Evolutionary conservation across 1,284 basidiomycete genomes (phyloP).

Genomic region (Rhodofomes roseus): DNA sequence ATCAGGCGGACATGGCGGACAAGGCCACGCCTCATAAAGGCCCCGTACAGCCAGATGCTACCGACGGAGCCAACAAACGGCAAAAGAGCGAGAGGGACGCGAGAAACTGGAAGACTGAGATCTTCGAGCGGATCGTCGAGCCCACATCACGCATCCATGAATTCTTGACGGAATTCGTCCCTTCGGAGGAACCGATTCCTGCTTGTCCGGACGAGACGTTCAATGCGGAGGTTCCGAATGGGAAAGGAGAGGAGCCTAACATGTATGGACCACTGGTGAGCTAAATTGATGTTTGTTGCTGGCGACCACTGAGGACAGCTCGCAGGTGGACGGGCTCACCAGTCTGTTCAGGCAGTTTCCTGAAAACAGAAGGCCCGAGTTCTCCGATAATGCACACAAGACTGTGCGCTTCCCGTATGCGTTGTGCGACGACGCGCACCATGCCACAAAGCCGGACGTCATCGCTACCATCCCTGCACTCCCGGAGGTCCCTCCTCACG

Average conservation of each 20-base stretch:
- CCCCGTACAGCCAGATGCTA: background rate
- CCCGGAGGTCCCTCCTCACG: background rate
- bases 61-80: background rate
- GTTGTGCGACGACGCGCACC: background rate
- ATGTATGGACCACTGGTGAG: background rate
- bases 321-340: background rate
- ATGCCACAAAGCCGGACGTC: background rate
- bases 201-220: background rate
- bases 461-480: background rate
- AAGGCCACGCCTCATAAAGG: background rate
- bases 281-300: background rate
- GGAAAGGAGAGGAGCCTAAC: background rate
- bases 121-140: background rate
- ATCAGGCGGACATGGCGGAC: background rate
- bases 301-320: too few relatives aligned
- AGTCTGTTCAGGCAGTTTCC: background rate
- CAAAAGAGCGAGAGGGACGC: background rate
- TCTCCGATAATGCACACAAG: background rate
- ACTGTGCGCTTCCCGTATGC: background rate
- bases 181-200: background rate
- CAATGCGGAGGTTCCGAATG: background rate
- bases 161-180: background rate
- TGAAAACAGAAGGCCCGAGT: background rate
- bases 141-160: background rate
- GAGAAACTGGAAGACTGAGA: background rate